phyloP scores from a whole-genome alignment of 306 rosid species.

The apple (Malus domestica) region ASM211411v1 NC_041795.1:26998501-26999000 shows the following conservation, averaged over 20 bases:
- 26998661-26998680: constrained; percentile 21
- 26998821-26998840: constrained; percentile 23
- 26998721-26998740: constrained; percentile 28
- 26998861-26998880: not conserved
- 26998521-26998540: constrained; percentile 58
- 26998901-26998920: not conserved
- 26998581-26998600: constrained; percentile 45
- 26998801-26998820: not conserved
- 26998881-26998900: not conserved
- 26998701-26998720: not conserved
- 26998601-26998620: constrained; percentile 8
- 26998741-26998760: constrained; percentile 21
- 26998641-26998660: not conserved
- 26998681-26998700: not conserved
- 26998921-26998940: not conserved
- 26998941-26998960: constrained; percentile 1
- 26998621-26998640: not conserved
- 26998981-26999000: not conserved
- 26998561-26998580: constrained; percentile 81
- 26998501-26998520: constrained; percentile 65
- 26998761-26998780: constrained; percentile 20
- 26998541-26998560: constrained; percentile 71
- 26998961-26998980: constrained; percentile 29
- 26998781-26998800: constrained; percentile 4
- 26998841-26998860: not conserved